Evolutionary conservation across 495 filamentous ascomycete species (phyloP), one percentile per base, ranked within the genome.

Genomic region (Talaromyces proteolyticus): DNA sequence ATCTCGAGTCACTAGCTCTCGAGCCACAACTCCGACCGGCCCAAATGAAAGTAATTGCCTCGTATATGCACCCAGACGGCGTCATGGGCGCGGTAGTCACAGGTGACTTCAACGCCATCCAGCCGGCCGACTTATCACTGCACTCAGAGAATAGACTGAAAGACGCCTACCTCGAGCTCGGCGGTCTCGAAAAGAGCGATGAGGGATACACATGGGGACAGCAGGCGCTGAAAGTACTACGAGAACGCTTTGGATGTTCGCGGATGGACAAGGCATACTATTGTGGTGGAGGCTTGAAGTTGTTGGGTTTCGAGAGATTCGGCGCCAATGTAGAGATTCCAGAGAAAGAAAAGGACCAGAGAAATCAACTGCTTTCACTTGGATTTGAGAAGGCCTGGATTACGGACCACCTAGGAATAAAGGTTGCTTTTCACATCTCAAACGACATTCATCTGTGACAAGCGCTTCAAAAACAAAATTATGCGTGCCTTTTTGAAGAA

Each of bases 101-200:
- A 0, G 80, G 79, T 1, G 77, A 82, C 54, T 62, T 80, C 23
- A 82, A 83, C 42, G 78, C 80, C 12, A 78, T 80, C 42, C 62
- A 81, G 53, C 60, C 62, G 11, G 78, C 69, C 64, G 79, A 82
- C 57, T 52, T 54, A 36, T 66, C 65, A 6, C 58, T 79, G 11
- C 74, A 71, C 41, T 36, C 39, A 7, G 68, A 71, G 6, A 73
- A 78, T 53, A 61, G 57, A 1, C 65, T 82, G 1, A 58, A 60
- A 42, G 78, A 83, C 56, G 74, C 75, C 7, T 81, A 74, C 54
- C 67, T 82, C 0, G 71, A 74, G 47, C 60, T 63, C 2, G 77
- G 76, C 8, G 75, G 75, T 2, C 19, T 51, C 16, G 78, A 80
- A 41, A 73, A 68, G 6, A 62, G 56, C 12, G 74, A 78, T 19